A percentile compares a stretch with the other conserved stretches of the same genome.
These are phyloP conservation scores for Dipteronia dyeriana DNA, from an alignment of 345 rosid species.

Conservation along the genomic window DNA sequence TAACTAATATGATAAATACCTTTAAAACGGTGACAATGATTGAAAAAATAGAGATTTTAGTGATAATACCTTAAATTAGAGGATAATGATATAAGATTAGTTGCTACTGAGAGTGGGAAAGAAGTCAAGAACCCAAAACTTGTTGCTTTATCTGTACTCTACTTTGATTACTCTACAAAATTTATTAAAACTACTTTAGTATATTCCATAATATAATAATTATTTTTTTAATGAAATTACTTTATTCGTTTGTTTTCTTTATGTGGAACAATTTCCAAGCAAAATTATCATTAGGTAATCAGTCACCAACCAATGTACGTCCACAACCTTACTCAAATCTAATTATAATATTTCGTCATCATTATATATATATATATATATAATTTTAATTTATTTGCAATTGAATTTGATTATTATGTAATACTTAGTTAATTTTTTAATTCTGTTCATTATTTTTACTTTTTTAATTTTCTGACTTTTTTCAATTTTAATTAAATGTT, in stretches of 20 bases:
- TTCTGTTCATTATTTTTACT: too few species aligned
- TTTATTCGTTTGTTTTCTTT: conserved; percentile 9
- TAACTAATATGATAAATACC: too few species aligned
- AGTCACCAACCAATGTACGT: conserved; percentile 3
- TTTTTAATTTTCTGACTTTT: too few species aligned
- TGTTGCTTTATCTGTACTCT: conserved; percentile 13
- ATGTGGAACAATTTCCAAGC: conserved; percentile 2
- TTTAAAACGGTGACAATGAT: too few species aligned
- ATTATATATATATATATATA: not conserved
- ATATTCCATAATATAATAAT: conserved; percentile 5
- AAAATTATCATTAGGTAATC: conserved; percentile 15
- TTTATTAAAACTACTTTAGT: conserved; percentile 22
- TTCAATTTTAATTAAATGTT: too few species aligned
- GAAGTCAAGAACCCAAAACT: not conserved
- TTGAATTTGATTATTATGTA: too few species aligned
- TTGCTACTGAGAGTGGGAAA: conserved; percentile 2
- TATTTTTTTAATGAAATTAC: not conserved
- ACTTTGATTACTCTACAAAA: conserved; percentile 3
- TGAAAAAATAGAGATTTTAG: too few species aligned
- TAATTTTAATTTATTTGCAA: not conserved
- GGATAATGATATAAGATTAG: too few species aligned
- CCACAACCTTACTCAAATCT: conserved; percentile 2
- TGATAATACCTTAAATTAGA: too few species aligned
- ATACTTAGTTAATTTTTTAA: too few species aligned
- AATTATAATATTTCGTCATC: not conserved